phyloP scores from a whole-genome alignment of 2,329 filamentous ascomycete species.

The Penicillium sp. region DNA sequence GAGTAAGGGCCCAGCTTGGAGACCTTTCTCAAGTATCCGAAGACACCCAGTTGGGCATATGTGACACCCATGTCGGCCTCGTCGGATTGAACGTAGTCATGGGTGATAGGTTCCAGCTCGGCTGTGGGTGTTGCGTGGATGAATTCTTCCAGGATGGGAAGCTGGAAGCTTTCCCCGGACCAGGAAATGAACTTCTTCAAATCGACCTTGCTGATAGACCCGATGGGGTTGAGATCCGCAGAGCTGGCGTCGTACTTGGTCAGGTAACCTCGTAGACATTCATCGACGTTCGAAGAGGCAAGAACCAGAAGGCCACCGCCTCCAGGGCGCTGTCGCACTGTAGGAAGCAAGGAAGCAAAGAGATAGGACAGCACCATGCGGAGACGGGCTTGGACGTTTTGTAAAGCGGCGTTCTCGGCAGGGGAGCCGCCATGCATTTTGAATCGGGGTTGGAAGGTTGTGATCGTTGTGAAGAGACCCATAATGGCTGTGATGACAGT shows the following conservation, averaged over 20 bases:
- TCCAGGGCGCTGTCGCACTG: constrained; percentile 57
- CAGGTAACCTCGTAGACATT: constrained; percentile 52
- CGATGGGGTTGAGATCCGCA: constrained; percentile 50
- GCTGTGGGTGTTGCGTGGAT: constrained; percentile 64
- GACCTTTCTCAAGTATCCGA: constrained; percentile 58
- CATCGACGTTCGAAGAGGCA: constrained; percentile 67
- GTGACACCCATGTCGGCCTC: constrained; percentile 55
- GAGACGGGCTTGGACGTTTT: constrained; percentile 68
- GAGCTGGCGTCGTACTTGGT: constrained; percentile 70
- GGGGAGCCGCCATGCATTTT: constrained; percentile 64
- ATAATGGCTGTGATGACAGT: constrained; percentile 63
- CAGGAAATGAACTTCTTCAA: constrained; percentile 72
- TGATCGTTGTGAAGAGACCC: constrained; percentile 59
- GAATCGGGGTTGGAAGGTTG: constrained; percentile 63
- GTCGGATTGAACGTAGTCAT: constrained; percentile 6
- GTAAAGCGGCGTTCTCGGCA: constrained; percentile 65
- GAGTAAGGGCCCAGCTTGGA: constrained; percentile 57
- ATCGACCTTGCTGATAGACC: constrained; percentile 65
- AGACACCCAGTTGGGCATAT: constrained; percentile 56
- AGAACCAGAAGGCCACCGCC: constrained; percentile 66
- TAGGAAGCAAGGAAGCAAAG: constrained; percentile 65
- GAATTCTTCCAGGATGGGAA: constrained; percentile 69
- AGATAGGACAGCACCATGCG: constrained; percentile 68
- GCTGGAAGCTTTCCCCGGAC: constrained; percentile 58
- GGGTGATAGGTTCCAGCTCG: constrained; percentile 66